Percentiles rank a stretch among this genome's conserved stretches.
These are phyloP conservation scores for Penicillium griseofulvum DNA, from an alignment of 2,329 filamentous ascomycete species.

Conservation along the genomic window DNA sequence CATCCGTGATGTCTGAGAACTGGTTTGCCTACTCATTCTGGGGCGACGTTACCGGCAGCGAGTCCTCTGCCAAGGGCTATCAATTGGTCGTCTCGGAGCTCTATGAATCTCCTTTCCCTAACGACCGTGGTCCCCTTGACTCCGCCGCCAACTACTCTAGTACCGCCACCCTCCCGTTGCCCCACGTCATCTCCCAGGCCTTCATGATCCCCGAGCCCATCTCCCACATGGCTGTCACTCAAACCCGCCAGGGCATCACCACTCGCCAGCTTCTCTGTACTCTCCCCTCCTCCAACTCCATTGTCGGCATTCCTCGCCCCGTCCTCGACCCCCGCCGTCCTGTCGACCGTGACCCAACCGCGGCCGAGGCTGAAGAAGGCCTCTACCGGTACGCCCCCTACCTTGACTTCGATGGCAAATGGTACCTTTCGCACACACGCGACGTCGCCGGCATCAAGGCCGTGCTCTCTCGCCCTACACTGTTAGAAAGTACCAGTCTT, in stretches of 20 bases:
- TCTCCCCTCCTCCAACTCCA: slow-evolving; percentile 67
- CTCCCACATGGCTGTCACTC: slow-evolving; percentile 74
- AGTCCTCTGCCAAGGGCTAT: slow-evolving; percentile 67
- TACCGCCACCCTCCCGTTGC: slow-evolving; percentile 59
- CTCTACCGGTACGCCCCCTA: slow-evolving; percentile 71
- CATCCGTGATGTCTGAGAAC: slow-evolving; percentile 83
- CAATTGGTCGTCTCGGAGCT: slow-evolving; percentile 84
- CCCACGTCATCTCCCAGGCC: slow-evolving; percentile 74
- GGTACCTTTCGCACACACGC: slow-evolving; percentile 75
- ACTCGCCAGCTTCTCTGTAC: slow-evolving; percentile 77
- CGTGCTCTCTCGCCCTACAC: slow-evolving; percentile 71
- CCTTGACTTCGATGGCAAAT: slow-evolving; percentile 80
- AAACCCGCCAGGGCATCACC: slow-evolving; percentile 89
- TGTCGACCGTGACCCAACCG: slow-evolving; percentile 76
- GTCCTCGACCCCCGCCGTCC: slow-evolving; percentile 84
- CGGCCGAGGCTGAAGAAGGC: slow-evolving; percentile 79
- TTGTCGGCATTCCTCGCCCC: slow-evolving; percentile 75
- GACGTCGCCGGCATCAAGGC: slow-evolving; percentile 73
- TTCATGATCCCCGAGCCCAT: slow-evolving; percentile 80
- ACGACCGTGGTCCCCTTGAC: slow-evolving; percentile 79
- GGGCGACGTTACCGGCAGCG: slow-evolving; percentile 47
- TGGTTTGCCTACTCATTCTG: slow-evolving; percentile 89
- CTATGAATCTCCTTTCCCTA: slow-evolving; percentile 78
- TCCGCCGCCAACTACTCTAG: slow-evolving; percentile 70
- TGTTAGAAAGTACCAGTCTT: slow-evolving; percentile 88